phyloP scores from a whole-genome alignment of 345 rosid genomes.

The Eutrema yunnanense region DNA sequence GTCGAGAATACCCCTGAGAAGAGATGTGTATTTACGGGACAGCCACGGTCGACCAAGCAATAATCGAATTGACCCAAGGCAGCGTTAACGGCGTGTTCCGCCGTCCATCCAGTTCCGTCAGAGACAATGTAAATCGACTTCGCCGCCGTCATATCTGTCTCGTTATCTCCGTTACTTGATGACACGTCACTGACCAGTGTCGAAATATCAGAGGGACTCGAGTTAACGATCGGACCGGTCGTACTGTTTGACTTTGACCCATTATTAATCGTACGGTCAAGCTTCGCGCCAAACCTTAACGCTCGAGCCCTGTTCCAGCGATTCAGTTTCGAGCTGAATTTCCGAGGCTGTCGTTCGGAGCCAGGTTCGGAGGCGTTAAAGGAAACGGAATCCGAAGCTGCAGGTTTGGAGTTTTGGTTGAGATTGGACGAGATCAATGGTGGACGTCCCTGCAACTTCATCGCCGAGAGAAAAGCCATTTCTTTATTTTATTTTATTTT shows the following conservation, averaged over 20 bases:
- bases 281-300: constrained; percentile 58
- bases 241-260: constrained; percentile 4
- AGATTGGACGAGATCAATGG: constrained; percentile 25
- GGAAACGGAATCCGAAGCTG: constrained; percentile 18
- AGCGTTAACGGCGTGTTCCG: constrained; percentile 76
- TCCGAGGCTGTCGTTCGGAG: constrained; percentile 36
- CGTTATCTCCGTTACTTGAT: constrained; percentile 27
- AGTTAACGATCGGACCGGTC: not conserved
- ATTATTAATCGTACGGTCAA: constrained; percentile 39
- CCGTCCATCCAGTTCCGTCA: constrained; percentile 98
- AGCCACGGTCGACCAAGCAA: constrained; percentile 84
- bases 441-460: constrained; percentile 36
- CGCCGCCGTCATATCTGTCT: constrained; percentile 28
- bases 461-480: constrained; percentile 45
- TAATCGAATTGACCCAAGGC: constrained; percentile 88
- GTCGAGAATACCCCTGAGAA: constrained; percentile 71
- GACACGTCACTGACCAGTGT: constrained; percentile 27
- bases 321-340: constrained; percentile 61
- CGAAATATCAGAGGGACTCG: constrained; percentile 1
- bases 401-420: constrained; percentile 14
- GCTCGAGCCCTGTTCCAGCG: constrained; percentile 89
- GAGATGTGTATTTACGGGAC: constrained; percentile 84
- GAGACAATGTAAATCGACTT: constrained; percentile 82
- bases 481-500: not conserved
- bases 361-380: constrained; percentile 24